Evolutionary conservation across 805 yeast species (phyloP).

Genomic region (Kluyveromyces lactis): DNA sequence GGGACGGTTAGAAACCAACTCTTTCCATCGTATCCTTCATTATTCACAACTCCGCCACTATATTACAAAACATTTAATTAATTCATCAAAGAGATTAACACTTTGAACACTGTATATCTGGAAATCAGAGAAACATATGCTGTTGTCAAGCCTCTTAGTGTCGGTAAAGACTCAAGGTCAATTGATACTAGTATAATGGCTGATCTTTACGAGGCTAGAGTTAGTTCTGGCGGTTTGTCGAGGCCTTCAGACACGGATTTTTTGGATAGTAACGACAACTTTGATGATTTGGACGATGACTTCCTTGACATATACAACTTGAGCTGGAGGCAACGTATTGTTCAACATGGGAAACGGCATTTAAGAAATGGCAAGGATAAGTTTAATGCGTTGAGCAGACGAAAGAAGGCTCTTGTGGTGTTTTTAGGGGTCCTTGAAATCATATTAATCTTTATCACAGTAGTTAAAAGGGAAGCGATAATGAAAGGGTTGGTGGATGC

Average conservation of each 20-base stretch:
- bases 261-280: conserved; percentile 7
- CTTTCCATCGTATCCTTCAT: no score
- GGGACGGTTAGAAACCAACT: no score
- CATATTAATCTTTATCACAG: conserved; percentile 12
- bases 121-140: no score
- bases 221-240: conserved; percentile 5
- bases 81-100: no score
- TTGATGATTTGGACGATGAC: conserved; percentile 22
- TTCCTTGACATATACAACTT: conserved; percentile 27
- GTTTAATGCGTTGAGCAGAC: conserved; percentile 13
- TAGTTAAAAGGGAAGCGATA: conserved; percentile 23
- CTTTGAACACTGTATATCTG: no score
- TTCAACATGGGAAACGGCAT: conserved; percentile 13
- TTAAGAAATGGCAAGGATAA: conserved; percentile 10
- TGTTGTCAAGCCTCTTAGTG: no score
- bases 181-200: no score
- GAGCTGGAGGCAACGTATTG: conserved; percentile 27
- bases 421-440: conserved; percentile 11
- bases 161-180: no score
- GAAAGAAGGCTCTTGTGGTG: conserved; percentile 17
- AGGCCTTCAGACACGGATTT: conserved; percentile 1
- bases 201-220: conserved; percentile 14
- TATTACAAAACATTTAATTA: no score
- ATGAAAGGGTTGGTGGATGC: conserved; percentile 30
- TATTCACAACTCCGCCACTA: no score